Base-by-base conservation (phyloP, 2,329 filamentous ascomycete genomes). In the Gremmenia infestans region DNA sequence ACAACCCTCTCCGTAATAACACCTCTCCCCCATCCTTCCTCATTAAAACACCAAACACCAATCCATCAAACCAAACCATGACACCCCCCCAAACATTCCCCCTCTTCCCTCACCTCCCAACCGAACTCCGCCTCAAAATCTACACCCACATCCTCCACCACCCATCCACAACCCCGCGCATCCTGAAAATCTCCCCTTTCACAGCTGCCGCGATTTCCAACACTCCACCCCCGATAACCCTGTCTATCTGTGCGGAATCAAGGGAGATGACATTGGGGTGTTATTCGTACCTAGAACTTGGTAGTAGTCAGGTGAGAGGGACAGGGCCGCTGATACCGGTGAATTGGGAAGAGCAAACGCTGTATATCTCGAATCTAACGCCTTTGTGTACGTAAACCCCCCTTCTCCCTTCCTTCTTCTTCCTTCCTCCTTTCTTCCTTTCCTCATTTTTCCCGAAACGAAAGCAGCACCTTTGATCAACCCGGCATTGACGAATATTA, bases 81-180 rank as follows among this genome's bases (percentile, higher is more conserved):
- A 5, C 39, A 15, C 22, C 47, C 23, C 50, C 14, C 46, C 40
- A 19, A 17, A 40, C 40, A 25, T 64, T 64, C 57, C 48, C 50
- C n/a, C 60, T 63, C 52, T 67, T 67, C 39, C 54, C 58, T 15
- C 25, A 46, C 17, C 63, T 67, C 23, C 65, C 65, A 19, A 56
- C 60, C 32, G 65, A 67, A 47, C 60, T 67, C 32, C 61, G 63
- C 23, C 60, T 67, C 19, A 60, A 64, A 42, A 66, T 66, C 43
- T 65, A 63, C 56, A 50, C 50, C 5, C 51, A 53, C 8, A 59
- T 62, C 11, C 56, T 57, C 11, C 42, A 45, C 50, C 15, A 48
- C 48, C 17, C n/a, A 50, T 32, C 28, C 28, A 9, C 28, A 32
- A 37, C 47, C 50, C 12, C 55, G 9, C 61, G 60, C 2, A 66